A percentile compares a stretch with the other conserved stretches of the same genome.
phyloP scores from a whole-genome alignment of 2,329 filamentous ascomycete species.

The Hypoxylon sp. region DNA sequence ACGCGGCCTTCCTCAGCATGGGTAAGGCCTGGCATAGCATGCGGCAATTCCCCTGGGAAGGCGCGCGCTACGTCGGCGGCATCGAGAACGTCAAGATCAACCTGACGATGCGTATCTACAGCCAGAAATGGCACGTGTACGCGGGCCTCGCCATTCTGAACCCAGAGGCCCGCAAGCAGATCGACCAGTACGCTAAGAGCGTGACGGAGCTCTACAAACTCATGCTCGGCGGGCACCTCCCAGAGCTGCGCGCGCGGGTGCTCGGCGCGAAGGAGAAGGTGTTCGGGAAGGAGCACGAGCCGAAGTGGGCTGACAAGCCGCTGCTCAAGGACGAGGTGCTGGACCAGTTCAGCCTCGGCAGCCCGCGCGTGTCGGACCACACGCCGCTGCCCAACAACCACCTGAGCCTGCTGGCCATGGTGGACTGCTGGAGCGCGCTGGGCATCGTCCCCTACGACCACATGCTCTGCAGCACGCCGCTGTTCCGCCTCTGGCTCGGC shows the following conservation, averaged over 20 bases:
- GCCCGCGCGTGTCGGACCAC: constrained; percentile 48
- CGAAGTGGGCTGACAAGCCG: constrained; percentile 71
- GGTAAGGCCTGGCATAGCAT: constrained; percentile 97
- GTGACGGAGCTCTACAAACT: constrained; percentile 97
- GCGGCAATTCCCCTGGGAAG: constrained; percentile 96
- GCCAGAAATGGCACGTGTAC: constrained; percentile 99
- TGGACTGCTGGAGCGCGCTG: constrained; percentile 96
- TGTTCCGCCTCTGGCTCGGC: constrained; percentile 95
- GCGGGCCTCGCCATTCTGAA: constrained; percentile 97
- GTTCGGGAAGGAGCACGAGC: constrained; percentile 76
- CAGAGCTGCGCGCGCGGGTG: constrained; percentile 80
- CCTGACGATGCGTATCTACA: constrained; percentile 95
- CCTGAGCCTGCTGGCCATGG: constrained; percentile 92
- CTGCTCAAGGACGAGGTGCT: constrained; percentile 86
- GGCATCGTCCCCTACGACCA: constrained; percentile 97
- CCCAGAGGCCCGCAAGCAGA: constrained; percentile 90
- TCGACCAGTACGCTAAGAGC: constrained; percentile 90
- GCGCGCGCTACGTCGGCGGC: constrained; percentile 93
- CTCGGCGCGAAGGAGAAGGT: constrained; percentile 75
- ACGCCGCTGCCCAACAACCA: constrained; percentile 87
- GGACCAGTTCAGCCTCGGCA: constrained; percentile 85
- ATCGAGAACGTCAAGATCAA: constrained; percentile 99
- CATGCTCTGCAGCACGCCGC: constrained; percentile 98
- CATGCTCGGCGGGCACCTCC: constrained; percentile 87
- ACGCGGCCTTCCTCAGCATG: constrained; percentile 97